Evolutionary conservation across 2,329 filamentous ascomycete genomes (phyloP).

Genomic region (Aspergillus terreus): DNA sequence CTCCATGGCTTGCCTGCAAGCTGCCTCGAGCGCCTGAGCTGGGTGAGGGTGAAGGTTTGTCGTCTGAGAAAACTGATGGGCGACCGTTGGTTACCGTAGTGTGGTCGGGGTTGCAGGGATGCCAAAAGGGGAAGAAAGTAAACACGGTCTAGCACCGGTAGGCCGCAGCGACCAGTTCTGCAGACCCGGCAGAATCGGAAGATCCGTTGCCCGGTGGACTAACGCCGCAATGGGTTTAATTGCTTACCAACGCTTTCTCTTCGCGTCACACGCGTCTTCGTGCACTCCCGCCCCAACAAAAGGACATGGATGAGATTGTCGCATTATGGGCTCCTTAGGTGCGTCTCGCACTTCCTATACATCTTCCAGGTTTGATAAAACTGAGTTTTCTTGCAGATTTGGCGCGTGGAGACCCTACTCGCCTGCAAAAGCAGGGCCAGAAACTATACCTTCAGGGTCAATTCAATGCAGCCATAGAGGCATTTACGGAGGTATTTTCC

Average conservation of each 20-base stretch:
- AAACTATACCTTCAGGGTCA: constrained; percentile 42
- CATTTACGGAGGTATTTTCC: constrained; percentile 36
- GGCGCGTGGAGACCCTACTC: constrained; percentile 18
- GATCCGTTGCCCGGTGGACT: constrained; percentile 15
- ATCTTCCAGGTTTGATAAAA: neutral
- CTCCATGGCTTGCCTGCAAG: constrained; percentile 40
- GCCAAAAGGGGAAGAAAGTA: constrained; percentile 43
- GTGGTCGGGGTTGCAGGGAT: constrained; percentile 12
- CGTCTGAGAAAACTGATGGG: neutral
- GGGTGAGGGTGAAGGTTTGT: neutral
- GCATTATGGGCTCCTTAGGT: constrained; percentile 13
- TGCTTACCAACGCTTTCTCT: neutral
- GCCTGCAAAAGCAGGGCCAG: constrained; percentile 39
- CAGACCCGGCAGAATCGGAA: constrained; percentile 12
- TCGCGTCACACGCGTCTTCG: neutral
- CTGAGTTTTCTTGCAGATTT: neutral
- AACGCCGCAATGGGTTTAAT: neutral
- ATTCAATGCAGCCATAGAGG: constrained; percentile 41
- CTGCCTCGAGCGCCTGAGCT: constrained; percentile 8
- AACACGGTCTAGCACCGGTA: constrained; percentile 30
- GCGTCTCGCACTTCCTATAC: neutral
- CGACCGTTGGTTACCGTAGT: constrained; percentile 8
- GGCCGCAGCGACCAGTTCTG: constrained; percentile 16
- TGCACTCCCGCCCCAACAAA: neutral
- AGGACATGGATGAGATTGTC: neutral